Conservation (phyloP, 179 eudicot genomes). For the Beta macrorhiza region DNA sequence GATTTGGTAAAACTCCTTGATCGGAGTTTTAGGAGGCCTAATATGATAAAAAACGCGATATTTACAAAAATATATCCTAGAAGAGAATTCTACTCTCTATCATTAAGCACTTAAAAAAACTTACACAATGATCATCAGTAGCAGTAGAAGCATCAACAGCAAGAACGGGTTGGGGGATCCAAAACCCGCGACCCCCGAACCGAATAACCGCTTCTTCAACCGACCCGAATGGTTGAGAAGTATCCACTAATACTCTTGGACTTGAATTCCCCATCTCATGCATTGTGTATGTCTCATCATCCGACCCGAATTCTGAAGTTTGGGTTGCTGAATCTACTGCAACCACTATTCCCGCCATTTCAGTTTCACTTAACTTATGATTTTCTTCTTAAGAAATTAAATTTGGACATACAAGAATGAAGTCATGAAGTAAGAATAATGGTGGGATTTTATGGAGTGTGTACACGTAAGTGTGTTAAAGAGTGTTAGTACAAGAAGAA, state of each 20-base stretch:
- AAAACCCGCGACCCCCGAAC: constrained; percentile 76
- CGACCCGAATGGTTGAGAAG: constrained; percentile 73
- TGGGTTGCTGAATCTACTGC: constrained; percentile 38
- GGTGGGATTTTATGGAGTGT: constrained; percentile 12
- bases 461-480: neutral
- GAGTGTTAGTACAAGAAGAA: neutral
- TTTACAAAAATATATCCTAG: no score
- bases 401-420: no score
- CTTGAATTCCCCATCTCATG: constrained; percentile 24
- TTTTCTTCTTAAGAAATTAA: neutral
- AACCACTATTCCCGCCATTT: constrained; percentile 30
- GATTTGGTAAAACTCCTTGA: no score
- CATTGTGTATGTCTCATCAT: constrained; percentile 8
- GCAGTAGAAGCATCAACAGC: constrained; percentile 33
- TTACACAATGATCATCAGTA: constrained; percentile 18
- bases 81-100: no score
- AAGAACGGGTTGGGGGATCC: constrained; percentile 62
- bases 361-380: neutral
- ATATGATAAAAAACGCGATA: no score
- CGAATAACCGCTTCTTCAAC: constrained; percentile 83
- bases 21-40: no score
- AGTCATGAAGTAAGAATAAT: neutral
- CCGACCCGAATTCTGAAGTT: constrained; percentile 27
- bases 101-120: neutral
- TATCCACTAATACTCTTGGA: constrained; percentile 69